phyloP scores from a whole-genome alignment of 352 stramenopile species.

The Halophytophthora batemanensis region DNA sequence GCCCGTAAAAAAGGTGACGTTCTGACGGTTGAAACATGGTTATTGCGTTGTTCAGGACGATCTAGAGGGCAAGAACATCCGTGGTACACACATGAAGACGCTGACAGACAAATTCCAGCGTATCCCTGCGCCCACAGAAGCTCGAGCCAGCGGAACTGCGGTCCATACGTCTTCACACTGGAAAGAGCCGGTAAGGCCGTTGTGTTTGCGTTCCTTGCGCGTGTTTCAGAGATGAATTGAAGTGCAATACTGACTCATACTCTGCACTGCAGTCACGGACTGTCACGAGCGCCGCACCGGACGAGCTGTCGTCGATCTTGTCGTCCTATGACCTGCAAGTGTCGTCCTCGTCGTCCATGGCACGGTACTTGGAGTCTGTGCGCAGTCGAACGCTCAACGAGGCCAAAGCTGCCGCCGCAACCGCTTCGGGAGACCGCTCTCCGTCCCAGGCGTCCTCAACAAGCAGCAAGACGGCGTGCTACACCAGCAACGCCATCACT shows the following conservation, averaged over 20 bases:
- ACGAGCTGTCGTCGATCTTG: constrained; percentile 40
- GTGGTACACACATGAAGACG: constrained; percentile 71
- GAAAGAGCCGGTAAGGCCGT: constrained; percentile 10
- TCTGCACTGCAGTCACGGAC: background rate
- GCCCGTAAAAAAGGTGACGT: background rate
- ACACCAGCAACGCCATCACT: constrained; percentile 6
- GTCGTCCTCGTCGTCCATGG: constrained; percentile 50
- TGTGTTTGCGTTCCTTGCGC: background rate
- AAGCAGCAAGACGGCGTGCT: constrained; percentile 28
- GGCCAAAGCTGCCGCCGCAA: constrained; percentile 20
- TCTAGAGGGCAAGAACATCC: constrained; percentile 73
- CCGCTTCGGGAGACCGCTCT: constrained; percentile 25
- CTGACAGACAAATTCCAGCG: constrained; percentile 55
- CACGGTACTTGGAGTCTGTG: constrained; percentile 49
- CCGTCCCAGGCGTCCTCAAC: constrained; percentile 40
- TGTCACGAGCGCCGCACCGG: constrained; percentile 1
- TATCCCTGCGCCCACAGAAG: constrained; percentile 9
- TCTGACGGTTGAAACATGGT: constrained; percentile 6
- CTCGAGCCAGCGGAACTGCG: background rate
- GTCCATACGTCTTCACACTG: background rate
- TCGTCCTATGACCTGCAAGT: constrained; percentile 45
- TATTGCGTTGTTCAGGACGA: constrained; percentile 34
- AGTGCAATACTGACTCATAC: background rate
- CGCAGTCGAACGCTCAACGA: constrained; percentile 37
- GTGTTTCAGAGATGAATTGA: background rate